Evolutionary conservation across 208 protist genomes (phyloP).

Genomic region (Strigomonas galati): DNA sequence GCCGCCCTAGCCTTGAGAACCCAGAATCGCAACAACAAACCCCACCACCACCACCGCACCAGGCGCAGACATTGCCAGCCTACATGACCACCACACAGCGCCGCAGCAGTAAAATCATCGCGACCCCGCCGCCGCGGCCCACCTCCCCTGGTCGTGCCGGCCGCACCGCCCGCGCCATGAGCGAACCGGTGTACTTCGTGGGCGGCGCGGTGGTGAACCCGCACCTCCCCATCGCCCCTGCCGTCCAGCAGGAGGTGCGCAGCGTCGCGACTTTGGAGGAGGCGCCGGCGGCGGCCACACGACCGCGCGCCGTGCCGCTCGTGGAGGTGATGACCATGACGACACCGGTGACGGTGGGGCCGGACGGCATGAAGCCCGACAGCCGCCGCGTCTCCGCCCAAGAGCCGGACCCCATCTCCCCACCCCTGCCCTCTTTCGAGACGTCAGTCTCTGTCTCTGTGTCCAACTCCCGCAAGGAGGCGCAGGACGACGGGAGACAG

Average conservation of each 20-base stretch:
- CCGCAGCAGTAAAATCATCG: neutral
- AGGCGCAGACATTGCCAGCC: too few species aligned
- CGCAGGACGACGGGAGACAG: slow-evolving; percentile 13
- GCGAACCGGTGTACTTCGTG: slow-evolving; percentile 33
- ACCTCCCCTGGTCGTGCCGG: too few species aligned
- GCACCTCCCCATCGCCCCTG: slow-evolving; percentile 39
- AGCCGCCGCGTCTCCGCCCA: slow-evolving; percentile 7
- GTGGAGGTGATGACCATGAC: neutral
- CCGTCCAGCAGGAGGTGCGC: slow-evolving; percentile 42
- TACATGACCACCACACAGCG: neutral
- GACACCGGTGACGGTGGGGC: slow-evolving; percentile 1
- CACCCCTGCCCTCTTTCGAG: slow-evolving; percentile 1
- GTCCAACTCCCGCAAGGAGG: neutral
- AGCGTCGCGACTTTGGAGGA: slow-evolving; percentile 19
- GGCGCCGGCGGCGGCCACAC: slow-evolving; percentile 2
- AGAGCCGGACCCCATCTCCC: neutral
- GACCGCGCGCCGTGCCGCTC: neutral
- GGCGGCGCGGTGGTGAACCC: slow-evolving; percentile 59
- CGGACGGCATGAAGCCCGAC: neutral
- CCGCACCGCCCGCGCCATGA: too few species aligned
- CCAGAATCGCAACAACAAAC: too few species aligned
- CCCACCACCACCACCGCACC: too few species aligned
- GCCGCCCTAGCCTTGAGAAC: neutral
- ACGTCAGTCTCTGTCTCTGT: slow-evolving; percentile 9
- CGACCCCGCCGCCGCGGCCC: too few species aligned